phyloP scores from a whole-genome alignment of 305 asterid genomes.

The Plantago coronopus region DNA sequence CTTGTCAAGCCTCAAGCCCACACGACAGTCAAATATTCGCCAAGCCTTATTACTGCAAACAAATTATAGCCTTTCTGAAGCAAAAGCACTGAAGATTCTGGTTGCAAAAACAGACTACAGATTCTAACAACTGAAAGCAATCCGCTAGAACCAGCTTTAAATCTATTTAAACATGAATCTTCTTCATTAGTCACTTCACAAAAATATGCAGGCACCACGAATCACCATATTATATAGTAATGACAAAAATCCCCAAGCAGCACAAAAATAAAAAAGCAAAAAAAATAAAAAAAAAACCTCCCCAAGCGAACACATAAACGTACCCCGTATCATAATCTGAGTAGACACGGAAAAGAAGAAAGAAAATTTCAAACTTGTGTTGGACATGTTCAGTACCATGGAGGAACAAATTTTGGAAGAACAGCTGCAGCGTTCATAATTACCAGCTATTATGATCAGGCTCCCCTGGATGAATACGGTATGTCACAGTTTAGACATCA shows the following conservation, averaged over 20 bases:
- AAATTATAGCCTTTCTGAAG: not conserved
- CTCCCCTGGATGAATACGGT: conserved; percentile 95
- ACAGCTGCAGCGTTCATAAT: conserved; percentile 44
- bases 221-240: too few relatives aligned
- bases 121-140: too few relatives aligned
- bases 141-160: too few relatives aligned
- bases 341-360: not conserved
- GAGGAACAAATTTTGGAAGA: conserved; percentile 90
- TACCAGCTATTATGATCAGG: conserved; percentile 78
- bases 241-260: not conserved
- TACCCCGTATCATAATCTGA: too few relatives aligned
- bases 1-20: not conserved
- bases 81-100: not conserved
- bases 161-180: too few relatives aligned
- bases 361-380: not conserved
- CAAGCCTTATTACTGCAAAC: not conserved
- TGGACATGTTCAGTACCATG: conserved; percentile 57
- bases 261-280: too few relatives aligned
- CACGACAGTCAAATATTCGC: not conserved
- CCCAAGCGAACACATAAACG: too few relatives aligned
- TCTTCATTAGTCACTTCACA: too few relatives aligned
- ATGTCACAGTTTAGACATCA: conserved; percentile 12
- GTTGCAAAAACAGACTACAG: too few relatives aligned
- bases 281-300: not conserved
- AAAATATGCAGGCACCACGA: too few relatives aligned